phyloP scores from a whole-genome alignment of 345 rosid species.

The Litchi chinensis region DNA sequence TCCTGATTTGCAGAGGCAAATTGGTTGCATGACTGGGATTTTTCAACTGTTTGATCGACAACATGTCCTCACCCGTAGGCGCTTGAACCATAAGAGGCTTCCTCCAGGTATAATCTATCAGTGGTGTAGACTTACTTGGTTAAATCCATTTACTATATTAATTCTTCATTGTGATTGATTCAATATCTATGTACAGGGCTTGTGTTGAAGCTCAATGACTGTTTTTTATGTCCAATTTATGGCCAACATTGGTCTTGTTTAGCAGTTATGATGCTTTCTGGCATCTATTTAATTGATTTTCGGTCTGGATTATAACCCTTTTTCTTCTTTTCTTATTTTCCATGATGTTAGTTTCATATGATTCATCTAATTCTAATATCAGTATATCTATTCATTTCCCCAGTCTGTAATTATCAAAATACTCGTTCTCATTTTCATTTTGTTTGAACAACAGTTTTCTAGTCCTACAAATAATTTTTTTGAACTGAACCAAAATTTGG shows the following conservation, averaged over 20 bases:
- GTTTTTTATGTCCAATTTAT: background rate
- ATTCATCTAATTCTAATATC: background rate
- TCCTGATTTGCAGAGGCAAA: conserved; percentile 91
- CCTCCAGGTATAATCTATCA: conserved; percentile 57
- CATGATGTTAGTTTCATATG: background rate
- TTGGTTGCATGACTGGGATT: conserved; percentile 95
- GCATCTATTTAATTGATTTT: background rate
- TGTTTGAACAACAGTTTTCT: conserved; percentile 17
- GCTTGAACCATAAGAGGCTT: conserved; percentile 55
- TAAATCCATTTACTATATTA: background rate
- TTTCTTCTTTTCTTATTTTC: background rate
- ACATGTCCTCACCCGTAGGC: conserved; percentile 53
- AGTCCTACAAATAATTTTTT: background rate
- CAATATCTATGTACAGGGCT: background rate
- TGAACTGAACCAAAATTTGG: too few relatives aligned
- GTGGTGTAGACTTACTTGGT: background rate
- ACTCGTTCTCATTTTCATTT: background rate
- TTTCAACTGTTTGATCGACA: conserved; percentile 89
- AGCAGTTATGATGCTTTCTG: background rate
- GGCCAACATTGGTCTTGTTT: background rate
- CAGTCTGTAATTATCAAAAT: background rate
- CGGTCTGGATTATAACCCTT: background rate
- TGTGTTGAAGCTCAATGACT: conserved; percentile 7
- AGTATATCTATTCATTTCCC: background rate
- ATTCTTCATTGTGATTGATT: background rate